phyloP scores from a whole-genome alignment of 116 monocot species.

The Dioscorea cayenensis region DNA sequence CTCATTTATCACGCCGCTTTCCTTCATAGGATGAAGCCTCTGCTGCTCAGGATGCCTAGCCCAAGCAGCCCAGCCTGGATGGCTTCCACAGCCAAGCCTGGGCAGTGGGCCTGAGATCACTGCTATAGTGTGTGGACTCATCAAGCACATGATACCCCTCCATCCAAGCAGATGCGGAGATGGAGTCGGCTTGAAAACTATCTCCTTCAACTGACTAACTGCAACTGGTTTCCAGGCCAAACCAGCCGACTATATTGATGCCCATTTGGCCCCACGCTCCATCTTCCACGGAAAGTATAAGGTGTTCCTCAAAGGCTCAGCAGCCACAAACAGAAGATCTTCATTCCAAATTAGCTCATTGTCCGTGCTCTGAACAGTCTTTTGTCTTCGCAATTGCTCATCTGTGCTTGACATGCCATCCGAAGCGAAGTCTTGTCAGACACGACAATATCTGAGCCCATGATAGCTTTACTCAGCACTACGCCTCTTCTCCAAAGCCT shows the following conservation, averaged over 20 bases:
- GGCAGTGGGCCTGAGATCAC: slow-evolving; percentile 73
- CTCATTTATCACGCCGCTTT: slow-evolving; percentile 64
- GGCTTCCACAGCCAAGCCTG: slow-evolving; percentile 69
- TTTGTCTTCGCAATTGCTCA: too few relatives aligned
- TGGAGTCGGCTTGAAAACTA: slow-evolving; percentile 51
- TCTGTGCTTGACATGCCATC: slow-evolving; percentile 57
- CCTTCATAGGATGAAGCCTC: slow-evolving; percentile 65
- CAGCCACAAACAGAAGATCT: slow-evolving; percentile 74
- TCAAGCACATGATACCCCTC: slow-evolving; percentile 83
- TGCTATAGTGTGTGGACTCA: slow-evolving; percentile 73
- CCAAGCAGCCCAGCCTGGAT: slow-evolving; percentile 65
- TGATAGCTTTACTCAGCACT: slow-evolving; percentile 64
- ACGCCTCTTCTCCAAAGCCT: too few relatives aligned
- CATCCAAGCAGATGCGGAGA: slow-evolving; percentile 61
- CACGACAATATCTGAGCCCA: slow-evolving; percentile 44
- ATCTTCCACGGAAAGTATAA: slow-evolving; percentile 60
- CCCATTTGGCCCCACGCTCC: slow-evolving; percentile 44
- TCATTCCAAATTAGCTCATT: slow-evolving; percentile 62
- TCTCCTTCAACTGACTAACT: slow-evolving; percentile 63
- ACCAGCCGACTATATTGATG: slow-evolving; percentile 70
- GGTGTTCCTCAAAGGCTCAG: slow-evolving; percentile 77
- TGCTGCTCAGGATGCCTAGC: slow-evolving; percentile 57
- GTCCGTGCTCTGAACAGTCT: slow-evolving; percentile 29
- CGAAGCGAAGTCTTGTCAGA: slow-evolving; percentile 36
- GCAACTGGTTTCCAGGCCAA: slow-evolving; percentile 42